Evolutionary conservation across 176 grass and related monocot species (phyloP), one percentile per base, ranked within the genome.

Genomic region (Oryza longistaminata): DNA sequence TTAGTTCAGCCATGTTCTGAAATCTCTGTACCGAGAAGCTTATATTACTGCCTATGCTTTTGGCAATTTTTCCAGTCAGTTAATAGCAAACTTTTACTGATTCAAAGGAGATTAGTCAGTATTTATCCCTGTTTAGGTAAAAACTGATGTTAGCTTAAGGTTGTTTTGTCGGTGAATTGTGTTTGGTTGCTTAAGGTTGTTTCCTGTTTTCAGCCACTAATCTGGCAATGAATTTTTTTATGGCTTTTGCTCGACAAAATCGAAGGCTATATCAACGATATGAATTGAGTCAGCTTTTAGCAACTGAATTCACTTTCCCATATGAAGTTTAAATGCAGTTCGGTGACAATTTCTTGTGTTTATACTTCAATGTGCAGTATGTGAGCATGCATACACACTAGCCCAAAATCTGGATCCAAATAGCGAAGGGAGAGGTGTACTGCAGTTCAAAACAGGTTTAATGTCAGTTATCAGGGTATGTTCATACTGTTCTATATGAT

Each of bases 381-480:
- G 95, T 80, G 95, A 95, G 68, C 95, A 97, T 74, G 95, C 92
- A 21, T 97, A 97, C 25, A 78, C 89, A 0, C 58, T 97, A n/a
- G 92, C 95, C 48, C 95, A 97, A 71, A 91, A 86, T 75, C 82
- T 97, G 89, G 95, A 97, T 24, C 95, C 95, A 26, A 93, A 95
- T 26, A 93, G 92, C 1, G 95, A 97, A 89, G 95, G 95, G 12
- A 86, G 95, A 86, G 95, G 95, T 13, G 95, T 97, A 60, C 82
- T 97, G 24, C 95, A 97, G 86, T 97, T 97, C 85, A 97, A 97
- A 84, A 97, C 95, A 8, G 95, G 95, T 43, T 91, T 97, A 48
- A 91, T 93, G 90, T 97, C 95, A 27, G 89, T 97, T 21, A 94
- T 97, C 79, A 88, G 91, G 95, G 95, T 95, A 91, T 85, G 83